These are phyloP conservation scores for Aspergillus sojae DNA, from an alignment of 2,329 filamentous ascomycete species.

Conservation along the genomic window DNA sequence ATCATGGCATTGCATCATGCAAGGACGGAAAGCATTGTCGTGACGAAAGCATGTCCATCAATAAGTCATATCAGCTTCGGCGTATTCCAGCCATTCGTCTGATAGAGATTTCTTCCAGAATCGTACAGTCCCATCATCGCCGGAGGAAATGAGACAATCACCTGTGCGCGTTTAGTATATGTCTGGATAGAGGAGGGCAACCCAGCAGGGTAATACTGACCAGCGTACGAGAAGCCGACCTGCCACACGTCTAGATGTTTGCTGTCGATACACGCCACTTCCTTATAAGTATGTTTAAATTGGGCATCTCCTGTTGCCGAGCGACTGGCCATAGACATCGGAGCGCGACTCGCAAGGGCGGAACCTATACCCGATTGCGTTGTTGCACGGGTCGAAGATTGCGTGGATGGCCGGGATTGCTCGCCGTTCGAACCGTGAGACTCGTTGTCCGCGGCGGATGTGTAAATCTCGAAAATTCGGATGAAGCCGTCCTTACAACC, in stretches of 20 bases:
- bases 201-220: conserved; percentile 26
- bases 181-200: neutral
- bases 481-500: conserved; percentile 91
- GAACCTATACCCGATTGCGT: conserved; percentile 47
- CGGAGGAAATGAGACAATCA: conserved; percentile 47
- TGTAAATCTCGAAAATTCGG: conserved; percentile 73
- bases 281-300: conserved; percentile 45
- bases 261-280: conserved; percentile 47
- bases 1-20: neutral
- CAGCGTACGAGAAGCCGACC: conserved; percentile 47
- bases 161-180: conserved; percentile 29
- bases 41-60: conserved; percentile 23
- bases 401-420: conserved; percentile 28
- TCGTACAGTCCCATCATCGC: conserved; percentile 45
- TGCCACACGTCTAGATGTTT: conserved; percentile 50
- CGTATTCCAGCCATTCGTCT: conserved; percentile 49
- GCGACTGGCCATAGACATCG: conserved; percentile 34
- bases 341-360: conserved; percentile 41
- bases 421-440: conserved; percentile 30
- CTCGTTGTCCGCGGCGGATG: conserved; percentile 30
- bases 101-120: conserved; percentile 49
- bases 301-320: conserved; percentile 38
- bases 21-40: neutral
- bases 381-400: conserved; percentile 34
- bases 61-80: conserved; percentile 44